Percentiles rank a stretch among this genome's conserved stretches.
Evolutionary conservation across 495 filamentous ascomycete genomes (phyloP).

Genomic region (Schizothecium vesticola): DNA sequence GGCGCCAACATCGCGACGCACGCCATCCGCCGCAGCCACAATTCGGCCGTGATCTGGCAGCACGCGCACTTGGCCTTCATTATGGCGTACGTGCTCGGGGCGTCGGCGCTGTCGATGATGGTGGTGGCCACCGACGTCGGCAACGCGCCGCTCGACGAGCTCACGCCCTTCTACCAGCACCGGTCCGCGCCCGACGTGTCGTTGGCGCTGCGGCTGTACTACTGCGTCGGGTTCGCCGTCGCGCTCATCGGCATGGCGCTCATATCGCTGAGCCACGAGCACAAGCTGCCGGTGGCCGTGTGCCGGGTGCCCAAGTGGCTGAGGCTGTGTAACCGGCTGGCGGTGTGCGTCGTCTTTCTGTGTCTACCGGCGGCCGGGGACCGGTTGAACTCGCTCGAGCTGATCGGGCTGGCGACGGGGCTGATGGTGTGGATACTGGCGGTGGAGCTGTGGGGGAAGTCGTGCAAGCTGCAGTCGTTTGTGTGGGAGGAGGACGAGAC

Average conservation of each 20-base stretch:
- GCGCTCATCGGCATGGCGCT: slow-evolving; percentile 45
- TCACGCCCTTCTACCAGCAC: slow-evolving; percentile 41
- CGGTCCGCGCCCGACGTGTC: slow-evolving; percentile 40
- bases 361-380: slow-evolving; percentile 41
- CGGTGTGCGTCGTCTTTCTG: slow-evolving; percentile 43
- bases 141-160: slow-evolving; percentile 34
- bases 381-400: slow-evolving; percentile 40
- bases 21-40: slow-evolving; percentile 48
- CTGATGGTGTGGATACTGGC: slow-evolving; percentile 43
- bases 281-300: slow-evolving; percentile 24
- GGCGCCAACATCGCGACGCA: slow-evolving; percentile 48
- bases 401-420: slow-evolving; percentile 46
- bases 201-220: slow-evolving; percentile 52
- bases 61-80: slow-evolving; percentile 48
- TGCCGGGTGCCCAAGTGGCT: slow-evolving; percentile 43
- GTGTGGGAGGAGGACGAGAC: slow-evolving; percentile 1
- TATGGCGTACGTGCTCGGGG: slow-evolving; percentile 52
- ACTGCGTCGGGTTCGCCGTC: slow-evolving; percentile 50
- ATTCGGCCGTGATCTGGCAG: slow-evolving; percentile 28
- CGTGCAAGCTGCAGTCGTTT: slow-evolving; percentile 40
- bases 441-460: slow-evolving; percentile 48
- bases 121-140: slow-evolving; percentile 49
- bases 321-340: slow-evolving; percentile 43
- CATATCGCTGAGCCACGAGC: slow-evolving; percentile 23
- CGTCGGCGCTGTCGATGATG: slow-evolving; percentile 47